These are phyloP conservation scores for Amanita pallidorosea DNA, from an alignment of 768 basidiomycete species.

Conservation along the genomic window DNA sequence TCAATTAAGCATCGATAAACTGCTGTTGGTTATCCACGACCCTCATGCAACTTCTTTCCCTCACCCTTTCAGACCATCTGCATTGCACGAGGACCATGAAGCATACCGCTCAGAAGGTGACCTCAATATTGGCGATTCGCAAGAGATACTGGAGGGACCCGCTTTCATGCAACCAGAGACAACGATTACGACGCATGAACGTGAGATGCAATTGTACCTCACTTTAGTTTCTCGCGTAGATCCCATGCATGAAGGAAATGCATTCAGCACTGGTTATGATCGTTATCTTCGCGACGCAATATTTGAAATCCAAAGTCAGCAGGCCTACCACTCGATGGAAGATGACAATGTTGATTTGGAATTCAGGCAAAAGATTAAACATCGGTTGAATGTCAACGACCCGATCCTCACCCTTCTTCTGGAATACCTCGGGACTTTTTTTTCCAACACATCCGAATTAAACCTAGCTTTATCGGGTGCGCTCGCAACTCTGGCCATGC, in stretches of 20 bases:
- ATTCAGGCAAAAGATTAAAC: constrained; percentile 40
- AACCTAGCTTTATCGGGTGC: constrained; percentile 86
- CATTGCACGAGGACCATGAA: constrained; percentile 7
- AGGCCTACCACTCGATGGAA: constrained; percentile 38
- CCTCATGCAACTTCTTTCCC: constrained; percentile 68
- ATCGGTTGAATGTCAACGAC: constrained; percentile 72
- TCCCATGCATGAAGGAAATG: constrained; percentile 55
- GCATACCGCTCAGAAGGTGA: constrained; percentile 18
- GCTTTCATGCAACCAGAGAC: constrained; percentile 55
- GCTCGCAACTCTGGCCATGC: constrained; percentile 69
- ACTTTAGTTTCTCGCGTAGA: constrained; percentile 70
- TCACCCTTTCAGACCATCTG: constrained; percentile 31
- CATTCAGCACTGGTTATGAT: constrained; percentile 78
- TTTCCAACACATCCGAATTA: constrained; percentile 74
- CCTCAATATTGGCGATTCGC: constrained; percentile 39
- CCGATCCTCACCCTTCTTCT: constrained; percentile 63
- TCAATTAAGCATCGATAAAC: constrained; percentile 46
- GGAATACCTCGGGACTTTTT: constrained; percentile 65
- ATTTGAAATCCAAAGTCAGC: constrained; percentile 52
- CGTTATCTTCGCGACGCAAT: constrained; percentile 76
- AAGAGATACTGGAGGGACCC: constrained; percentile 14
- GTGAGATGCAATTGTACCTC: constrained; percentile 75
- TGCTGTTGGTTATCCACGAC: constrained; percentile 64
- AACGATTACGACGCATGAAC: constrained; percentile 72
- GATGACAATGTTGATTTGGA: constrained; percentile 28